phyloP scores from a whole-genome alignment of 176 grass and related monocot genomes.

The Ananas comosus region DNA sequence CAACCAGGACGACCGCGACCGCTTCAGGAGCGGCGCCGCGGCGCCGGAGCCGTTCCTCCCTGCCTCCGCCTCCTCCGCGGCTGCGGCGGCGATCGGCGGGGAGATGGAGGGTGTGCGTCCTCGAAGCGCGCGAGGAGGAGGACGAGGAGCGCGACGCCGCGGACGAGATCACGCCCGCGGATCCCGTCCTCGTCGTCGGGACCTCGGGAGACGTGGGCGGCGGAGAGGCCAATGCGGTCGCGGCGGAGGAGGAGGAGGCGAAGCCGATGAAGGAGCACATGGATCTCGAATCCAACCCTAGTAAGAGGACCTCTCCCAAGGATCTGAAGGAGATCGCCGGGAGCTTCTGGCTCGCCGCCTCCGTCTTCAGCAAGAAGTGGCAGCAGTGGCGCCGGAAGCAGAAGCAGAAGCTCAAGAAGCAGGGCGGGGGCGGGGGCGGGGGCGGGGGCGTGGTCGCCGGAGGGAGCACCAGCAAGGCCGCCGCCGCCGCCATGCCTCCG shows the following conservation, averaged over 20 bases:
- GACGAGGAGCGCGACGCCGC: constrained; percentile 31
- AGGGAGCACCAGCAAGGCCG: constrained; percentile 46
- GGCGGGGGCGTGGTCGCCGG: not conserved
- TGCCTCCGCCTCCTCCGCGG: constrained; percentile 25
- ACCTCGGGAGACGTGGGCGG: constrained; percentile 68
- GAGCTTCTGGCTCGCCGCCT: constrained; percentile 92
- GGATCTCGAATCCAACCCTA: constrained; percentile 46
- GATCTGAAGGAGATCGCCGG: constrained; percentile 92
- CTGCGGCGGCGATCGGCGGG: constrained; percentile 29
- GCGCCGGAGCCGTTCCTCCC: constrained; percentile 32
- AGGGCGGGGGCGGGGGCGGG: constrained; percentile 25
- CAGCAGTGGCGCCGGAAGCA: constrained; percentile 92
- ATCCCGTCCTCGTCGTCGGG: constrained; percentile 34
- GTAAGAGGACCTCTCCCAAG: constrained; percentile 50
- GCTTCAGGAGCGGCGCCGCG: constrained; percentile 38
- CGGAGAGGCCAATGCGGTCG: constrained; percentile 17
- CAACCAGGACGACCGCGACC: constrained; percentile 75
- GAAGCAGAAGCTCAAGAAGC: constrained; percentile 98
- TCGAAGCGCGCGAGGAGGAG: constrained; percentile 27
- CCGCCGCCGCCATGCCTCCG: constrained; percentile 27
- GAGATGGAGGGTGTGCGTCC: constrained; percentile 18
- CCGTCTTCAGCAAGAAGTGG: constrained; percentile 97
- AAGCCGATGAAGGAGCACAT: constrained; percentile 79
- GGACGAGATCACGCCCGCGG: constrained; percentile 64
- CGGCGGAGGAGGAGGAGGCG: constrained; percentile 10